Percentiles rank a stretch among this genome's conserved stretches.
phyloP scores from a whole-genome alignment of 2,329 filamentous ascomycete species.

The Beauveria caledonica region DNA sequence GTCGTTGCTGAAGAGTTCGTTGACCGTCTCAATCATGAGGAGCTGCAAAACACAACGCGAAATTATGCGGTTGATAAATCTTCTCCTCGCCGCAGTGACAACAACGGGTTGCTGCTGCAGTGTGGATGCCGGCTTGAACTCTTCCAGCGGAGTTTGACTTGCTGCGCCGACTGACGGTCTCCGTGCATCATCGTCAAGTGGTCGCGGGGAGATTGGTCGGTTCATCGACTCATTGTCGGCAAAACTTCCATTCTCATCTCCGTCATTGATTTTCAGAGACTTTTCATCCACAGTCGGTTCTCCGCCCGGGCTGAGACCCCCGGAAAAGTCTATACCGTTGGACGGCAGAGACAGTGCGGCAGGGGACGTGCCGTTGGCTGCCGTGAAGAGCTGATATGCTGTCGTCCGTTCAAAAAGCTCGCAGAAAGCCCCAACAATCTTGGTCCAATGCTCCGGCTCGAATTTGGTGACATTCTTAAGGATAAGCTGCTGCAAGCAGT shows the following conservation, averaged over 20 bases:
- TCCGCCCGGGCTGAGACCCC: slow-evolving; percentile 32
- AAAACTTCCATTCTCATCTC: slow-evolving; percentile 28
- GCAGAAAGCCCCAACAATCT: slow-evolving; percentile 92
- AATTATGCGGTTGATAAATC: slow-evolving; percentile 99
- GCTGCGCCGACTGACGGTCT: slow-evolving; percentile 25
- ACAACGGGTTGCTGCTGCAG: slow-evolving; percentile 83
- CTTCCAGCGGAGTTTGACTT: slow-evolving; percentile 55
- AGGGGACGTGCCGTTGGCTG: slow-evolving; percentile 51
- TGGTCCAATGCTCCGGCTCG: slow-evolving; percentile 75
- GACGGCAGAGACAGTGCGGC: slow-evolving; percentile 42
- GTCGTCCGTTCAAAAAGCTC: slow-evolving; percentile 93
- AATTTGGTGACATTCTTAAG: slow-evolving; percentile 95
- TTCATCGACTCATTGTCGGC: slow-evolving; percentile 26
- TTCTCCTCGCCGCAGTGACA: slow-evolving; percentile 83
- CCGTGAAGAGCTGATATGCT: slow-evolving; percentile 89
- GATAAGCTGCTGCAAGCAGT: slow-evolving; percentile 93
- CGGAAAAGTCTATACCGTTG: slow-evolving; percentile 44
- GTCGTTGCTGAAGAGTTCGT: slow-evolving; percentile 96
- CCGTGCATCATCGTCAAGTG: slow-evolving; percentile 27
- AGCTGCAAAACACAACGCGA: slow-evolving; percentile 95
- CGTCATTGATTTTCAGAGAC: slow-evolving; percentile 53
- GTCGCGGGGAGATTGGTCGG: slow-evolving; percentile 20
- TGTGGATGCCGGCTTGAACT: slow-evolving; percentile 71
- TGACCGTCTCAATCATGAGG: slow-evolving; percentile 98
- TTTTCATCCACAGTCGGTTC: slow-evolving; percentile 42